Evolutionary conservation across 2,329 filamentous ascomycete species (phyloP), one percentile per base, ranked within the genome.

Genomic region (Stagonosporopsis cucurbitacearum): DNA sequence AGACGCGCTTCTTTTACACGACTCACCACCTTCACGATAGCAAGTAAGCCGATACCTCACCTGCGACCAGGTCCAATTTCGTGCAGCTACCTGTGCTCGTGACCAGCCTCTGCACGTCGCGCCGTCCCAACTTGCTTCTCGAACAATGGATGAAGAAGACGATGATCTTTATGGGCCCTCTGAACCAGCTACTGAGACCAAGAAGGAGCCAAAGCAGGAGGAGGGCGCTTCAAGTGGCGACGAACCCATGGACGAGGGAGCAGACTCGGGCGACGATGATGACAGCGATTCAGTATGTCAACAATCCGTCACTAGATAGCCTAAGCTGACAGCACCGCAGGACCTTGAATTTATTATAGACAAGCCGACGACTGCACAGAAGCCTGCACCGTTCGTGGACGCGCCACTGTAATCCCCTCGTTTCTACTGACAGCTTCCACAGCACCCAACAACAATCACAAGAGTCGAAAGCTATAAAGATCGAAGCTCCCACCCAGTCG

Each of bases 321-420:
- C 19, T 64, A 28, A 48, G 55, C 68, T 75, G 53, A 74, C 66
- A 28, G 22, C 51, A 28, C 50, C 51, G 25, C 59, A 82, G 79
- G 81, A 83, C 59, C 76, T 84, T 48, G 80, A 83, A 52, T 81
- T 84, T 63, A 82, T 82, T 49, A 78, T 80, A 39, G 81, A 83
- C 54, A 73, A 73, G 62, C 76, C 77, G 28, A 74, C 79, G 53
- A 73, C 77, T 35, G 72, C 70, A 9, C 62, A 73, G 19, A 77
- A 79, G 49, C 69, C 75, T n/a, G 46, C 66, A 32, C 56, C 65
- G 75, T 78, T 62, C 54, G 71, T 58, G 2, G 25, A 17, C 30
- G 12, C 48, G n/a, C n/a, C n/a, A 26, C 35, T 13, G n/a, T 7
- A 20, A 13, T 7, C 2, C 54, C 32, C 42, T 39, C 20, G 11